Evolutionary conservation across 2,329 filamentous ascomycete genomes (phyloP).

Genomic region (Colletotrichum viniferum): DNA sequence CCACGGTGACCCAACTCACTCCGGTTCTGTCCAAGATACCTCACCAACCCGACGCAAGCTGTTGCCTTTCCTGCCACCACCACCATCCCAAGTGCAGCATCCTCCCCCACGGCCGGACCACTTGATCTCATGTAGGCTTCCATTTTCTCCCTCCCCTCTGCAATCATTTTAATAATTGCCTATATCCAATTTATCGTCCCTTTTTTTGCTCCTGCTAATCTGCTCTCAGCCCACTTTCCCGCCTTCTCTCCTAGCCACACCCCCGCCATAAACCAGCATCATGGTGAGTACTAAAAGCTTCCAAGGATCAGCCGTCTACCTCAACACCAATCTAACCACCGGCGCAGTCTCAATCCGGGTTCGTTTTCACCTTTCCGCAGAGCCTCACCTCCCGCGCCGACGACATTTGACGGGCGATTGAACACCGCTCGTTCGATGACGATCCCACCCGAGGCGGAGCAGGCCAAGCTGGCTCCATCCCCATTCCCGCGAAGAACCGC

Average conservation of each 20-base stretch:
- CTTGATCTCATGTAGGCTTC: slow-evolving; percentile 13
- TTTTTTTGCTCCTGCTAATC: slow-evolving; percentile 11
- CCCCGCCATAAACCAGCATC: slow-evolving; percentile 33
- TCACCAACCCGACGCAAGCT: slow-evolving; percentile 21
- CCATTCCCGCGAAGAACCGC: neutral
- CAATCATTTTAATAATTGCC: neutral
- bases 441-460: slow-evolving; percentile 10
- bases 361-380: slow-evolving; percentile 41
- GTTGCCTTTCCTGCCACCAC: slow-evolving; percentile 20
- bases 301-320: slow-evolving; percentile 10
- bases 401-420: slow-evolving; percentile 6
- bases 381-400: neutral
- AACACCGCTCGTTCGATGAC: slow-evolving; percentile 14
- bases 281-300: slow-evolving; percentile 41
- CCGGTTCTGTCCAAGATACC: slow-evolving; percentile 22
- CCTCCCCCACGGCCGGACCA: slow-evolving; percentile 2
- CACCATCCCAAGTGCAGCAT: slow-evolving; percentile 19
- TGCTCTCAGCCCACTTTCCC: slow-evolving; percentile 24
- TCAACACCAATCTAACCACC: slow-evolving; percentile 10
- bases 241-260: slow-evolving; percentile 20
- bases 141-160: neutral
- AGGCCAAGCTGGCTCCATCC: slow-evolving; percentile 20
- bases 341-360: slow-evolving; percentile 71
- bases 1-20: slow-evolving; percentile 22
- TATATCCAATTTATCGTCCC: neutral